phyloP scores from a whole-genome alignment of 352 stramenopile species.

The Pythium vanterpoolii region DNA sequence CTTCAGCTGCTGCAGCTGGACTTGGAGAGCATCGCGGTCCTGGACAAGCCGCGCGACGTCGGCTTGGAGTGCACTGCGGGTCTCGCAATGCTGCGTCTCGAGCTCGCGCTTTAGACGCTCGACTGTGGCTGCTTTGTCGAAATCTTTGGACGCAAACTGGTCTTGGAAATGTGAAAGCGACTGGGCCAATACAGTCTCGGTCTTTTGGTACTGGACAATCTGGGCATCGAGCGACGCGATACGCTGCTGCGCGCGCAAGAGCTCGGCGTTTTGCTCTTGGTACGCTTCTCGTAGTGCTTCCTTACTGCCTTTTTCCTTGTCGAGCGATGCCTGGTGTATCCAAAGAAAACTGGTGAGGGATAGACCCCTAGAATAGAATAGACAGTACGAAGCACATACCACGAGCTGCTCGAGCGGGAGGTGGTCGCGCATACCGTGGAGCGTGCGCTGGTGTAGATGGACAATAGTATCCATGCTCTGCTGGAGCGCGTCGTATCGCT shows the following conservation, averaged over 20 bases:
- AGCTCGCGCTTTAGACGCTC: slow-evolving; percentile 43
- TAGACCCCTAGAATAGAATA: background rate
- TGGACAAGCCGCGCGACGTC: slow-evolving; percentile 33
- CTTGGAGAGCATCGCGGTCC: slow-evolving; percentile 20
- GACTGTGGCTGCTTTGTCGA: slow-evolving; percentile 41
- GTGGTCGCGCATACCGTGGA: slow-evolving; percentile 46
- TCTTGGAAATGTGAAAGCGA: slow-evolving; percentile 68
- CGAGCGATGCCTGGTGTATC: slow-evolving; percentile 35
- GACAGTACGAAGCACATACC: slow-evolving; percentile 5
- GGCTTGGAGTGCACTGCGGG: slow-evolving; percentile 27
- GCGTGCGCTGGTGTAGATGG: slow-evolving; percentile 46
- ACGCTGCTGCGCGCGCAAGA: slow-evolving; percentile 40
- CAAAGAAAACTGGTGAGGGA: too few species aligned
- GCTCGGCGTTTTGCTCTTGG: slow-evolving; percentile 39
- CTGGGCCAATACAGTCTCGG: slow-evolving; percentile 68
- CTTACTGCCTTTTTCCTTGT: slow-evolving; percentile 47
- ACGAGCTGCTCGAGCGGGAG: slow-evolving; percentile 43
- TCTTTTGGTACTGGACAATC: slow-evolving; percentile 69
- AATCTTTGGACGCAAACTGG: slow-evolving; percentile 53
- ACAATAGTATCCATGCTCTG: slow-evolving; percentile 38
- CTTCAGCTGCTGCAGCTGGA: slow-evolving; percentile 16
- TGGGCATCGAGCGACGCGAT: slow-evolving; percentile 41
- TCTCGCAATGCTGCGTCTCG: slow-evolving; percentile 33
- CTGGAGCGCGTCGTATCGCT: slow-evolving; percentile 35
- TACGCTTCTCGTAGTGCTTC: slow-evolving; percentile 36